A percentile compares a stretch with the other conserved stretches of the same genome.
phyloP scores from a whole-genome alignment of 164 flowering plant genomes.

The Vitis amurensis region DNA sequence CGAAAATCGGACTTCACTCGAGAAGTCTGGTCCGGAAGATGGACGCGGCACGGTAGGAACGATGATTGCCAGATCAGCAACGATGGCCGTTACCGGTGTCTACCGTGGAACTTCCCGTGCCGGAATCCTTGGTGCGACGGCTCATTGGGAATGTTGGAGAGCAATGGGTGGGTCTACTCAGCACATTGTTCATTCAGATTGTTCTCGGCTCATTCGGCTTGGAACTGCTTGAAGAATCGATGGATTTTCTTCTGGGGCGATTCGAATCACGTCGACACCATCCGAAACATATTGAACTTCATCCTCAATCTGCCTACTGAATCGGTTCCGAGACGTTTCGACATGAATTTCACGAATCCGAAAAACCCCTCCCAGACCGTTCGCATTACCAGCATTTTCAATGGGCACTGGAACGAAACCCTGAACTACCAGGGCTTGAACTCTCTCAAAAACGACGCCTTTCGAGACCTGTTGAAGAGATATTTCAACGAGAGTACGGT shows the following conservation, averaged over 20 bases:
- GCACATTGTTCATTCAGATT: slow-evolving; percentile 77
- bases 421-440: slow-evolving; percentile 72
- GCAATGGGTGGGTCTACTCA: slow-evolving; percentile 97
- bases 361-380: slow-evolving; percentile 52
- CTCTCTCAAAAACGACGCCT: slow-evolving; percentile 61
- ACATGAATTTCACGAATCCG: slow-evolving; percentile 75
- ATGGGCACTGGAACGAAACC: slow-evolving; percentile 76
- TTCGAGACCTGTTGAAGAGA: slow-evolving; percentile 45
- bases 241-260: slow-evolving; percentile 99
- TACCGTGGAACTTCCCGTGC: slow-evolving; percentile 48
- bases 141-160: slow-evolving; percentile 70
- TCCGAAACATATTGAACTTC: slow-evolving; percentile 83
- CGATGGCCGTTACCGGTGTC: slow-evolving; percentile 82
- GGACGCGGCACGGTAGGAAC: slow-evolving; percentile 80
- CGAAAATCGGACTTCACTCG: slow-evolving; percentile 49
- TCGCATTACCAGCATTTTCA: slow-evolving; percentile 88
- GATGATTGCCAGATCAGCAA: slow-evolving; percentile 59
- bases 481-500: slow-evolving; percentile 59
- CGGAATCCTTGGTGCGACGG: slow-evolving; percentile 81
- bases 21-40: slow-evolving; percentile 77
- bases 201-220: slow-evolving; percentile 57
- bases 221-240: slow-evolving; percentile 73
- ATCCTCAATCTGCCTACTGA: slow-evolving; percentile 50
- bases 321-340: slow-evolving; percentile 69
- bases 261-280: slow-evolving; percentile 92